Evolutionary conservation across 2,329 filamentous ascomycete genomes (phyloP).

Genomic region (Colletotrichum lupini): DNA sequence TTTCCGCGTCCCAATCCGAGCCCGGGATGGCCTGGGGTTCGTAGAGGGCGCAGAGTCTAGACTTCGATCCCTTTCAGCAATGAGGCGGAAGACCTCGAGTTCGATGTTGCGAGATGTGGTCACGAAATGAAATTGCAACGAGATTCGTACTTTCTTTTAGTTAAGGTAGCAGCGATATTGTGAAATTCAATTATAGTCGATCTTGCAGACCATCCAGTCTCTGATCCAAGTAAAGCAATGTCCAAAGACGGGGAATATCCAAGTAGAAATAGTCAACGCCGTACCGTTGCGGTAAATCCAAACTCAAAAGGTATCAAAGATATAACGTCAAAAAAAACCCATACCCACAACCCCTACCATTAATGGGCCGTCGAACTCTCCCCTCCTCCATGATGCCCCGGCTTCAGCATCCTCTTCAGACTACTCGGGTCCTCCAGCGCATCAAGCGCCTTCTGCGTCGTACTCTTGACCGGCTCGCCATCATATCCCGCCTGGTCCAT

Average conservation of each 20-base stretch:
- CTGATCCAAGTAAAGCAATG: not conserved
- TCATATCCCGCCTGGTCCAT: constrained; percentile 53
- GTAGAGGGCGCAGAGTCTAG: not conserved
- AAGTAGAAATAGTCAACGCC: not conserved
- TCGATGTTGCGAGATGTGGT: too few relatives aligned
- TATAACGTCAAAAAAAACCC: not conserved
- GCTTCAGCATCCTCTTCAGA: constrained; percentile 49
- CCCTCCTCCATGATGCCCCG: constrained; percentile 4
- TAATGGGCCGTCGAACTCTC: constrained; percentile 21
- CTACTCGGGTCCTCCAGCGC: constrained; percentile 61
- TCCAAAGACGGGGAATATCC: not conserved
- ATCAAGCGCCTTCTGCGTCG: constrained; percentile 63
- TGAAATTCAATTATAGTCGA: constrained; percentile 5
- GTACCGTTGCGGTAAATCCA: not conserved
- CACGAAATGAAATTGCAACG: too few relatives aligned
- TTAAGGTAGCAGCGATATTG: not conserved
- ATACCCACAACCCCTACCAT: not conserved
- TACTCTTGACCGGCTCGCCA: constrained; percentile 54
- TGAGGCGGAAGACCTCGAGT: too few relatives aligned
- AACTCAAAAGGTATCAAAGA: constrained; percentile 22
- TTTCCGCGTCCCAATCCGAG: constrained; percentile 8
- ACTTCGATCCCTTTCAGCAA: not conserved
- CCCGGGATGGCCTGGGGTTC: not conserved
- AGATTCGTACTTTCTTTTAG: not conserved
- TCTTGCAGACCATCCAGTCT: not conserved